Base-by-base conservation (phyloP, 2,329 filamentous ascomycete genomes). In the Sarocladiaceae sp. region DNA sequence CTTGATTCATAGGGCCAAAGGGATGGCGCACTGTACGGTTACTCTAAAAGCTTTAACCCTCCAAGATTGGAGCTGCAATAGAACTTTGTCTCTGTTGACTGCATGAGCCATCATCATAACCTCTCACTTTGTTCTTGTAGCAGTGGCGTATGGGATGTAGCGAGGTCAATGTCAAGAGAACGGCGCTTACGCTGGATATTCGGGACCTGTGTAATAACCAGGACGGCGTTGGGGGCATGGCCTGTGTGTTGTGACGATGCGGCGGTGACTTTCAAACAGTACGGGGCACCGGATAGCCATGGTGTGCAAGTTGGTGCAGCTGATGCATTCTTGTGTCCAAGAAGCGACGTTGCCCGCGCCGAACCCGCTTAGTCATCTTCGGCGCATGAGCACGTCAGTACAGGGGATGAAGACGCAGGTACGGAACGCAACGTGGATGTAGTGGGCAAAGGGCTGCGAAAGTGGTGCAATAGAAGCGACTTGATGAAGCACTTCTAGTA, bases 291-390 rank as follows among this genome's bases (percentile, higher is more conserved):
- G 26, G 28, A 31, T 48, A 7, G 26, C 44, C 11, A 48, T 48
- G 44, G 26, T 33, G 44, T 13, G 44, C 28, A 48, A 33, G 7
- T 20, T 20, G 10, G 44, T 20, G 44, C 44, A 48, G 44, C 28
- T 48, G 44, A 33, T 48, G 44, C 44, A 22, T 48, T 28, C 26
- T 33, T 46, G 26, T 17, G 44, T 48, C 10, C 44, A 48, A 48
- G 44, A 33, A 6, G 44, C 44, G 44, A 48, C 26, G 44, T 48
- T 33, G 44, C 28, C 26, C 13, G 10, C 13, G 26, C 12, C 26
- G 28, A 33, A 4, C 17, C 25, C n/a, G 44, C 44, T 48, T 48
- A 48, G 44, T 48, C 44, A 48, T 48, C 40, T 23, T 20, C n/a
- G 17, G 18, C 11, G n/a, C 17, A 15, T 22, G 17, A 20, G 37